Evolutionary conservation across 1,284 basidiomycete species (phyloP).

Genomic region (Sanguinoderma infundibulare): DNA sequence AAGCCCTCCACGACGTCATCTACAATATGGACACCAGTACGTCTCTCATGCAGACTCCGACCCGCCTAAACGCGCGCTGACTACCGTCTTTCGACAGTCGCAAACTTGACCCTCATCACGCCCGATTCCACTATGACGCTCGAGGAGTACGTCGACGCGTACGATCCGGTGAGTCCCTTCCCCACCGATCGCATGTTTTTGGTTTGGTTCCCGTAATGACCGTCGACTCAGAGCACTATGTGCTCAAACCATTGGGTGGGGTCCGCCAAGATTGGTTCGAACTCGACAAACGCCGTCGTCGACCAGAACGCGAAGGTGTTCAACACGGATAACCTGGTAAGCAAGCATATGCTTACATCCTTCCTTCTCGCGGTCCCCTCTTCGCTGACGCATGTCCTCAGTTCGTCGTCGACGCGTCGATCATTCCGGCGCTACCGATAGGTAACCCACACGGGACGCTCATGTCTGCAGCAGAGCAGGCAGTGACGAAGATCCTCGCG

Average conservation of each 20-base stretch:
- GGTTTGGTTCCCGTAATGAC: not conserved
- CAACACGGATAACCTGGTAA: slow-evolving; percentile 59
- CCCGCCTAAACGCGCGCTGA: not conserved
- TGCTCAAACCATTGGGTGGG: slow-evolving; percentile 67
- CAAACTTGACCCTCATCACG: slow-evolving; percentile 56
- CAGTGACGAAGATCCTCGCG: slow-evolving; percentile 54
- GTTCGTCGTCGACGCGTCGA: slow-evolving; percentile 46
- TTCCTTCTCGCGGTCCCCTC: not conserved
- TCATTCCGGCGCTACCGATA: slow-evolving; percentile 50
- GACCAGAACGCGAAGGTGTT: slow-evolving; percentile 62
- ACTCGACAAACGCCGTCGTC: slow-evolving; percentile 47
- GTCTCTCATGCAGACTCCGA: slow-evolving; percentile 4
- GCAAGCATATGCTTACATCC: slow-evolving; percentile 31
- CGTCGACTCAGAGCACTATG: slow-evolving; percentile 33
- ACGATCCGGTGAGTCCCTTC: slow-evolving; percentile 42
- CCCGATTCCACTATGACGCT: slow-evolving; percentile 62
- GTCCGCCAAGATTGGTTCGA: slow-evolving; percentile 51
- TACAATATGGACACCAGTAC: slow-evolving; percentile 45
- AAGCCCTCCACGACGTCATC: slow-evolving; percentile 54
- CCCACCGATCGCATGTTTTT: not conserved
- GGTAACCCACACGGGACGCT: slow-evolving; percentile 59
- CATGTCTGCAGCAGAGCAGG: slow-evolving; percentile 62
- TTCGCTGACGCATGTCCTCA: slow-evolving; percentile 27
- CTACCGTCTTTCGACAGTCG: slow-evolving; percentile 40
- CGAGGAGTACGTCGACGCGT: slow-evolving; percentile 54